A percentile compares a stretch with the other conserved stretches of the same genome.
Conservation (phyloP, 768 basidiomycete genomes). For the Pleurotus djamor region DNA sequence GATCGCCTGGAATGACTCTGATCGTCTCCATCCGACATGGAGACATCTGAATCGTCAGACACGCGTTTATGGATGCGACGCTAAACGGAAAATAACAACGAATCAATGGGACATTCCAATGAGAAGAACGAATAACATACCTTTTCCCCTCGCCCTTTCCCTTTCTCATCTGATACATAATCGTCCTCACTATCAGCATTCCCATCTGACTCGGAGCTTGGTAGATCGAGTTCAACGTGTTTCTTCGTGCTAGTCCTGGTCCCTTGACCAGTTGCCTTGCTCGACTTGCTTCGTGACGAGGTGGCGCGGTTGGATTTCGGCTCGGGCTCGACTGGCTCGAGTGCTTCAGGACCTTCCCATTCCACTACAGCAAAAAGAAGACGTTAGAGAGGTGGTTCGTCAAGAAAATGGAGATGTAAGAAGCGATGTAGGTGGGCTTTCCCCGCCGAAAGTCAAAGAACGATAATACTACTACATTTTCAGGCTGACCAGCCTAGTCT, state of each 20-base stretch:
- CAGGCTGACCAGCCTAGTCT: background rate
- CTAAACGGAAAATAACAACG: slow-evolving; percentile 21
- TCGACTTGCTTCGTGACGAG: slow-evolving; percentile 3
- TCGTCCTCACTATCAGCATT: slow-evolving; percentile 67
- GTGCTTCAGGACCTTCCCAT: slow-evolving; percentile 68
- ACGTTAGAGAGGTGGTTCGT: slow-evolving; percentile 10
- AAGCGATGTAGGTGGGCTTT: too few species aligned
- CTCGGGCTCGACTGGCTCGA: slow-evolving; percentile 40
- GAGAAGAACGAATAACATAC: slow-evolving; percentile 12
- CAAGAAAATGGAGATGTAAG: background rate
- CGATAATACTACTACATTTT: slow-evolving; percentile 8
- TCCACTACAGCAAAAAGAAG: slow-evolving; percentile 46
- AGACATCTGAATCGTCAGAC: slow-evolving; percentile 36
- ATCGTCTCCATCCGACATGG: slow-evolving; percentile 14
- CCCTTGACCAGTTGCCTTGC: background rate
- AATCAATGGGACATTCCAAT: background rate
- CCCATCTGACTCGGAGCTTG: slow-evolving; percentile 44
- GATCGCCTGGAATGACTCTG: slow-evolving; percentile 10
- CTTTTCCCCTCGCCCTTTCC: slow-evolving; percentile 29
- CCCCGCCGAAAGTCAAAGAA: slow-evolving; percentile 4
- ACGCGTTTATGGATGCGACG: slow-evolving; percentile 39
- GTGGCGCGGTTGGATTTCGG: slow-evolving; percentile 10
- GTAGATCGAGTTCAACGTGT: slow-evolving; percentile 6
- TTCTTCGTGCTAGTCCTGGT: background rate
- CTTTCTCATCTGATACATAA: slow-evolving; percentile 47